phyloP scores from a whole-genome alignment of 768 basidiomycete genomes.

The Serendipita indica region DNA sequence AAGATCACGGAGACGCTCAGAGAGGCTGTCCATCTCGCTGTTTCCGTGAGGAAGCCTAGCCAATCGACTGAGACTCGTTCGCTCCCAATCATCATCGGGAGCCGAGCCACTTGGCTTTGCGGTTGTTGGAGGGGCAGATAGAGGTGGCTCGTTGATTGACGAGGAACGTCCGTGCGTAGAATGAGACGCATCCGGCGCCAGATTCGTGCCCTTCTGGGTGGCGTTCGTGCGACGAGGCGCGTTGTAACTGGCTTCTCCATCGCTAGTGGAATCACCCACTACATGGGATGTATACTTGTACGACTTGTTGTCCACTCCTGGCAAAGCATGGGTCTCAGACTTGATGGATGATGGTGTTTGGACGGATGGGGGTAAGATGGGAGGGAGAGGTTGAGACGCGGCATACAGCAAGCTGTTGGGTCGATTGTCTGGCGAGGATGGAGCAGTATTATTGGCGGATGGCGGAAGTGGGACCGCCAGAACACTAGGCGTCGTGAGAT shows the following conservation, averaged over 20 bases:
- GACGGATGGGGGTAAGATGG: background rate
- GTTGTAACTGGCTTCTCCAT: background rate
- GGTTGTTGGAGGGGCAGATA: background rate
- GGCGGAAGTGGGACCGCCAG: background rate
- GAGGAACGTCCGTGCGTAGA: background rate
- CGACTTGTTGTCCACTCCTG: background rate
- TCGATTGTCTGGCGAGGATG: background rate
- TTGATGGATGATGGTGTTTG: background rate
- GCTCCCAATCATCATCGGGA: background rate
- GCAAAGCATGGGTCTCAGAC: background rate
- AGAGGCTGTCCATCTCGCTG: background rate
- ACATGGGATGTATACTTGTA: background rate
- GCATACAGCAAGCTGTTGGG: conserved; percentile 1
- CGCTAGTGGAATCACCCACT: background rate
- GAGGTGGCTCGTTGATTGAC: background rate
- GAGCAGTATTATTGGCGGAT: background rate
- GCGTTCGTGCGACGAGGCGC: background rate
- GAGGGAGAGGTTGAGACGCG: conserved; percentile 1
- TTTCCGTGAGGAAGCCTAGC: background rate
- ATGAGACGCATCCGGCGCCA: background rate
- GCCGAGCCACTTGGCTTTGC: background rate
- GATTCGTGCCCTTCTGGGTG: background rate
- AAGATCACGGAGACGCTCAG: background rate
- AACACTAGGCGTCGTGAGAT: background rate
- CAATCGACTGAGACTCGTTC: background rate